These are phyloP conservation scores for Coniferiporia sulphurascens DNA, from an alignment of 1,284 basidiomycete species.

Conservation along the genomic window DNA sequence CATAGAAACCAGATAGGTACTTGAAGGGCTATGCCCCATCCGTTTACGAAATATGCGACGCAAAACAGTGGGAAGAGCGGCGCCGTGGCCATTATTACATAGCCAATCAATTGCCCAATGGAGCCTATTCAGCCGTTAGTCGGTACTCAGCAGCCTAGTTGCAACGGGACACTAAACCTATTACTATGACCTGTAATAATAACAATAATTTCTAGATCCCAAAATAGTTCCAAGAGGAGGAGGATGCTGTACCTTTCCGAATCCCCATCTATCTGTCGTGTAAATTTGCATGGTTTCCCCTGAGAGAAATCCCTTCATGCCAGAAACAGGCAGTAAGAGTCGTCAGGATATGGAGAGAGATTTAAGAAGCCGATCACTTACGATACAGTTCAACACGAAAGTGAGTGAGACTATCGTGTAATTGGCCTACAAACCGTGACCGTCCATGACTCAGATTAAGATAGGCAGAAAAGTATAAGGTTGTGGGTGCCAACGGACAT, in stretches of 20 bases:
- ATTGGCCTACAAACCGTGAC: slow-evolving; percentile 6
- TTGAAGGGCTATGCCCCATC: slow-evolving; percentile 54
- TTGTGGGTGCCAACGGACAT: slow-evolving; percentile 1
- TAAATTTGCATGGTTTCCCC: slow-evolving; percentile 25
- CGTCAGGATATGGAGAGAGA: not conserved
- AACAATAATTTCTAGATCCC: slow-evolving; percentile 31
- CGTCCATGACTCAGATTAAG: not conserved
- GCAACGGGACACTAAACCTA: slow-evolving; percentile 10
- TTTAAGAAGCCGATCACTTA: not conserved
- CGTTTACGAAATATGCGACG: slow-evolving; percentile 53
- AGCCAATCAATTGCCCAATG: slow-evolving; percentile 31
- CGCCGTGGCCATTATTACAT: slow-evolving; percentile 43
- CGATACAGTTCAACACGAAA: slow-evolving; percentile 15
- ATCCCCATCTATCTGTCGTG: slow-evolving; percentile 29
- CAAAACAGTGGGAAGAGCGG: slow-evolving; percentile 67
- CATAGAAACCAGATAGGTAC: slow-evolving; percentile 27
- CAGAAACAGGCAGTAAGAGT: not conserved
- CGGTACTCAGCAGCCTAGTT: not conserved
- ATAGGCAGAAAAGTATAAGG: not conserved
- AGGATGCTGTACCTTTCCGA: slow-evolving; percentile 28
- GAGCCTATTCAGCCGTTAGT: slow-evolving; percentile 19
- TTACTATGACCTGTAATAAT: slow-evolving; percentile 41
- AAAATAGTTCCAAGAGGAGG: not conserved
- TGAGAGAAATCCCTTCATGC: slow-evolving; percentile 15
- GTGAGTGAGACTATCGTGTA: slow-evolving; percentile 15